phyloP scores from a whole-genome alignment of 768 basidiomycete genomes.

The Tephrocybe sp. region DNA sequence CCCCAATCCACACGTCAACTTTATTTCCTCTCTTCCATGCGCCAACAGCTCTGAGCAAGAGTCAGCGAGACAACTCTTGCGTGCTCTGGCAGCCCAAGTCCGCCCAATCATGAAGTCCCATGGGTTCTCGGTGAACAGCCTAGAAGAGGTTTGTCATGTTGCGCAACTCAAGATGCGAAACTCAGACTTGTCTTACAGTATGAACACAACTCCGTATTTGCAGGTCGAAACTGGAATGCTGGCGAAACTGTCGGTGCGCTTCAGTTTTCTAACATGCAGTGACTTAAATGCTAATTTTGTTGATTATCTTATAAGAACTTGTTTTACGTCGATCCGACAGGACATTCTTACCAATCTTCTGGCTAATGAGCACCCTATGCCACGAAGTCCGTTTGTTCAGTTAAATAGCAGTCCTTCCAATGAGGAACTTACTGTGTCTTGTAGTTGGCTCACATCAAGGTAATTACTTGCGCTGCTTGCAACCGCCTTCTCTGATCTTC shows the following conservation, averaged over 20 bases:
- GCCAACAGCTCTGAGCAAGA: conserved; percentile 47
- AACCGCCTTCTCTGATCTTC: neutral
- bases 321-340: conserved; percentile 67
- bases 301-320: conserved; percentile 49
- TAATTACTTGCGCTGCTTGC: conserved; percentile 21
- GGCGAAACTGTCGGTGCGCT: conserved; percentile 74
- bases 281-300: no score
- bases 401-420: neutral
- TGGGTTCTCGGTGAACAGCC: conserved; percentile 72
- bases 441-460: conserved; percentile 84
- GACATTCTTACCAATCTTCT: conserved; percentile 58
- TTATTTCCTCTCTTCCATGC: conserved; percentile 59
- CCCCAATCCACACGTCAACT: conserved; percentile 78
- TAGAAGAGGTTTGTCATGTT: conserved; percentile 70
- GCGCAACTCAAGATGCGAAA: neutral
- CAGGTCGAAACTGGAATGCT: conserved; percentile 82
- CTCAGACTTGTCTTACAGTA: conserved; percentile 46
- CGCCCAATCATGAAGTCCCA: conserved; percentile 81
- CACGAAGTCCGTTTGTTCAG: conserved; percentile 62
- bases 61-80: conserved; percentile 68
- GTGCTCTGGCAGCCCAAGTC: conserved; percentile 82
- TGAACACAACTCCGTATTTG: conserved; percentile 75
- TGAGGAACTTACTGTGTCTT: conserved; percentile 14
- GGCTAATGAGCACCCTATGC: conserved; percentile 77
- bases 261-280: no score